Evolutionary conservation across 2,329 filamentous ascomycete genomes (phyloP).

Genomic region (Hypomyces perniciosus): DNA sequence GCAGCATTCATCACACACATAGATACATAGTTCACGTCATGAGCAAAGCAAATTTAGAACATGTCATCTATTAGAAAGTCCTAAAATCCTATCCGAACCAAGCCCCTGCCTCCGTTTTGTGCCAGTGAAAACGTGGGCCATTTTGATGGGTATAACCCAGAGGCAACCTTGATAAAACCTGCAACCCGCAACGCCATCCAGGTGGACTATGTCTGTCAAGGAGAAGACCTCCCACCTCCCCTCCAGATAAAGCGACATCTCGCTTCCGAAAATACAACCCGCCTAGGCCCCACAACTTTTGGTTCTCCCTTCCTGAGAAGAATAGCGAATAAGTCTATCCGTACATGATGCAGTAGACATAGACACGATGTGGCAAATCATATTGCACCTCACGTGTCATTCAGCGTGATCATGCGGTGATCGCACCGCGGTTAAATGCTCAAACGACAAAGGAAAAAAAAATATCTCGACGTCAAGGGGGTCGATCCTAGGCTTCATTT

Average conservation of each 20-base stretch:
- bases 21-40: neutral
- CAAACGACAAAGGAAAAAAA: constrained; percentile 26
- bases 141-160: constrained; percentile 37
- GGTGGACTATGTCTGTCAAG: constrained; percentile 18
- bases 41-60: constrained; percentile 16
- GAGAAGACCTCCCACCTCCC: constrained; percentile 13
- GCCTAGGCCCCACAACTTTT: constrained; percentile 29
- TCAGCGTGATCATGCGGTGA: constrained; percentile 3
- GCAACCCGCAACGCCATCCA: constrained; percentile 36
- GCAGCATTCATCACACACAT: neutral
- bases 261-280: constrained; percentile 15
- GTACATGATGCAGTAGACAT: constrained; percentile 30
- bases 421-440: constrained; percentile 9
- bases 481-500: constrained; percentile 17
- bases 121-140: constrained; percentile 28
- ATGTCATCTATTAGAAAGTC: constrained; percentile 28
- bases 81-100: constrained; percentile 26
- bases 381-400: constrained; percentile 17
- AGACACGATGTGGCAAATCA: constrained; percentile 22
- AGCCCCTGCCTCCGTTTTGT: constrained; percentile 28
- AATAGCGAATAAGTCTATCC: constrained; percentile 38
- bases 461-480: constrained; percentile 12
- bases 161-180: constrained; percentile 34
- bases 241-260: constrained; percentile 7
- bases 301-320: constrained; percentile 30